phyloP scores from a whole-genome alignment of 2,329 filamentous ascomycete species.

The Botryotinia narcissicola region DNA sequence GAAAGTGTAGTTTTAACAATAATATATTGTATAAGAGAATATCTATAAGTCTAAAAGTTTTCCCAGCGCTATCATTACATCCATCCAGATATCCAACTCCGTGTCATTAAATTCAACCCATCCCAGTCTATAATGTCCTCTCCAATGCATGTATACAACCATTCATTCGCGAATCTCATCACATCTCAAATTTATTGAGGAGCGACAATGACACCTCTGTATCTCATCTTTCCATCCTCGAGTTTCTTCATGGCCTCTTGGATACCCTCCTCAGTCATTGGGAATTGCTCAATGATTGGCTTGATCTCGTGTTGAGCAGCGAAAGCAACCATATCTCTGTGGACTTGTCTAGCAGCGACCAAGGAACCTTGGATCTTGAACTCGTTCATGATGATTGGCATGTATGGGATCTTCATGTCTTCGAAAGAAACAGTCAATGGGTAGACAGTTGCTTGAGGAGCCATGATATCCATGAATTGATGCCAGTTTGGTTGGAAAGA shows the following conservation, averaged over 20 bases:
- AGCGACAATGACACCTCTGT: slow-evolving; percentile 44
- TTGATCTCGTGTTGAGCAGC: slow-evolving; percentile 58
- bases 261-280: slow-evolving; percentile 50
- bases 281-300: slow-evolving; percentile 56
- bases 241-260: slow-evolving; percentile 57
- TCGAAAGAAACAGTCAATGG: slow-evolving; percentile 63
- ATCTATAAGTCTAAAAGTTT: slow-evolving; percentile 5
- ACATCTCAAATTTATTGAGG: slow-evolving; percentile 24
- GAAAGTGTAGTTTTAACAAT: background rate
- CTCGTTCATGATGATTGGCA: slow-evolving; percentile 32
- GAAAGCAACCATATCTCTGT: slow-evolving; percentile 58
- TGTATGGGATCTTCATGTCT: slow-evolving; percentile 36
- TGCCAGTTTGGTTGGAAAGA: slow-evolving; percentile 55
- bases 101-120: background rate
- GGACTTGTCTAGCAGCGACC: slow-evolving; percentile 44
- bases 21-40: background rate
- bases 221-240: slow-evolving; percentile 53
- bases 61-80: slow-evolving; percentile 4
- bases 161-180: background rate
- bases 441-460: slow-evolving; percentile 57
- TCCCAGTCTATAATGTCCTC: background rate
- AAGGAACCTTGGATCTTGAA: slow-evolving; percentile 35
- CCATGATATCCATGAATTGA: slow-evolving; percentile 59
- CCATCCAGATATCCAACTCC: background rate
- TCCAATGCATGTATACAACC: background rate